Percentiles rank a stretch among this genome's conserved stretches.
Conservation (phyloP, 106 monocot species). For the Acanthochlamys bracteata region DNA sequence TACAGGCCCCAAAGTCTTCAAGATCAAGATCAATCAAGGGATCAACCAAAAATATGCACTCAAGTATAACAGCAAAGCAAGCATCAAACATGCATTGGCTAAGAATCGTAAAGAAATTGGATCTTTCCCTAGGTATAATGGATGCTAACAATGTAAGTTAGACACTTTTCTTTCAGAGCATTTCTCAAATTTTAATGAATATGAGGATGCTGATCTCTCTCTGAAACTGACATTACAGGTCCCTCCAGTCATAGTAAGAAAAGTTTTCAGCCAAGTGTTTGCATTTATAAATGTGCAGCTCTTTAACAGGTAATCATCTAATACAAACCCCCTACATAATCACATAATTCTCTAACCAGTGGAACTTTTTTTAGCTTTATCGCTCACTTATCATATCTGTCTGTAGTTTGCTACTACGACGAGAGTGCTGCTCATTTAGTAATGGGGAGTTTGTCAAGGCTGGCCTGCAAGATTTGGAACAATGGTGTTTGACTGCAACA, state of each 20-base stretch:
- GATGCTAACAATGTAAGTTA: constrained; percentile 54
- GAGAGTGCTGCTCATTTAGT: constrained; percentile 98
- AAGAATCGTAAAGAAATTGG: constrained; percentile 75
- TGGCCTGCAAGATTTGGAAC: constrained; percentile 87
- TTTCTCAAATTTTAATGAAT: too few relatives aligned
- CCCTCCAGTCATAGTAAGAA: constrained; percentile 73
- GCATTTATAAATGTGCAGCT: constrained; percentile 92
- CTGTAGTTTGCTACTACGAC: constrained; percentile 70
- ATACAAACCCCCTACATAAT: too few relatives aligned
- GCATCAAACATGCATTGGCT: constrained; percentile 84
- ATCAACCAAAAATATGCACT: constrained; percentile 57
- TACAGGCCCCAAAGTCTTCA: constrained; percentile 66
- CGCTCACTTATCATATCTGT: not conserved
- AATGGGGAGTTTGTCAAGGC: constrained; percentile 91
- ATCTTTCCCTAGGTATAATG: constrained; percentile 37
- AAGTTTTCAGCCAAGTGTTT: constrained; percentile 83
- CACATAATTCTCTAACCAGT: too few relatives aligned
- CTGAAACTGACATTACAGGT: constrained; percentile 36
- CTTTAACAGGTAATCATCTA: constrained; percentile 72
- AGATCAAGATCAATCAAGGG: constrained; percentile 55
- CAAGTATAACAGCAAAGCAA: constrained; percentile 63
- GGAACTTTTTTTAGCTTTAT: not conserved
- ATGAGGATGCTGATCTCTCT: not conserved
- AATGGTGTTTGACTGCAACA: constrained; percentile 64
- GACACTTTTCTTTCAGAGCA: not conserved